Evolutionary conservation across 2,329 filamentous ascomycete species (phyloP).

Genomic region (Fusarium decemcellulare): DNA sequence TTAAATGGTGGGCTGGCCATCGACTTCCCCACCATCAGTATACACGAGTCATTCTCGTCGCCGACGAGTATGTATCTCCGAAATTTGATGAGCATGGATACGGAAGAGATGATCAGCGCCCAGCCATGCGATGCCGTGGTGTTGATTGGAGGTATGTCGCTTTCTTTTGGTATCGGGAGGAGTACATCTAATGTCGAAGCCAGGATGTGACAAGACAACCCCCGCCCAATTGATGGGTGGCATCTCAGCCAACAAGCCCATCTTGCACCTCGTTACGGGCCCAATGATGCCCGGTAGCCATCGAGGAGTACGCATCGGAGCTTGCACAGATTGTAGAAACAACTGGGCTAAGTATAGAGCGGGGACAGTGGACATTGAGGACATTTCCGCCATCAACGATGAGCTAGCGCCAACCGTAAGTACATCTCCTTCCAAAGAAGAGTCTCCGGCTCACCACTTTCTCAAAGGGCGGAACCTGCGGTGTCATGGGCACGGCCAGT

Average conservation of each 20-base stretch:
- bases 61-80: slow-evolving; percentile 83
- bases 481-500: slow-evolving; percentile 93
- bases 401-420: slow-evolving; percentile 79
- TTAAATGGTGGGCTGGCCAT: slow-evolving; percentile 77
- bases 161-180: not conserved
- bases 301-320: slow-evolving; percentile 74
- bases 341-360: slow-evolving; percentile 81
- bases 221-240: slow-evolving; percentile 83
- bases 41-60: slow-evolving; percentile 78
- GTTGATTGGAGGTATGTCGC: slow-evolving; percentile 71
- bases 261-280: slow-evolving; percentile 77
- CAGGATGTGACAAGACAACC: slow-evolving; percentile 81
- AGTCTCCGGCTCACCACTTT: not conserved
- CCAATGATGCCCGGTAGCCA: slow-evolving; percentile 83
- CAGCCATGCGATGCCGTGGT: slow-evolving; percentile 79
- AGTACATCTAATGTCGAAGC: not conserved
- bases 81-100: slow-evolving; percentile 86
- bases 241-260: slow-evolving; percentile 80
- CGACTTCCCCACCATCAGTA: slow-evolving; percentile 81
- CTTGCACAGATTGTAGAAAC: slow-evolving; percentile 81
- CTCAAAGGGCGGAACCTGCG: slow-evolving; percentile 79
- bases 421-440: not conserved
- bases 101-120: slow-evolving; percentile 82
- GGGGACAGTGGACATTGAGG: slow-evolving; percentile 77
- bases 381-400: slow-evolving; percentile 79